Percentiles rank a stretch among this genome's conserved stretches.
phyloP scores from a whole-genome alignment of 768 basidiomycete genomes.

The Boletus coccyginus region DNA sequence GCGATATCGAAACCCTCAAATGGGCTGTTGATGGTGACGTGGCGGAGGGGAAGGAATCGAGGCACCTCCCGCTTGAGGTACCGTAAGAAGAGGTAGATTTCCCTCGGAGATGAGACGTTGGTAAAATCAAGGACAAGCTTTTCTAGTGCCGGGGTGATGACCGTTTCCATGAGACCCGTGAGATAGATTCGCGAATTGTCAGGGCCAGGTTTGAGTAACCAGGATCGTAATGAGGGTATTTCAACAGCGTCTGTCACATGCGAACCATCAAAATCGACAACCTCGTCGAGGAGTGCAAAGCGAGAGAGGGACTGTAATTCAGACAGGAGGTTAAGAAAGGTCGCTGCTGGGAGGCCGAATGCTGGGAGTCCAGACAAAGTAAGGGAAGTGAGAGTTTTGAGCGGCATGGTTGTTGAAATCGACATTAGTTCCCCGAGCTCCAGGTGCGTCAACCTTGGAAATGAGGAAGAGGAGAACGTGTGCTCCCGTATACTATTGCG shows the following conservation, averaged over 20 bases:
- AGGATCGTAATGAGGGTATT: slow-evolving; percentile 18
- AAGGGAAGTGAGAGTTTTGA: slow-evolving; percentile 21
- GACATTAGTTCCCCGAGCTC: slow-evolving; percentile 22
- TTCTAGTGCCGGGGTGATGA: slow-evolving; percentile 24
- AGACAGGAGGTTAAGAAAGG: slow-evolving; percentile 24
- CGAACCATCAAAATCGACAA: slow-evolving; percentile 25
- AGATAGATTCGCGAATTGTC: slow-evolving; percentile 30
- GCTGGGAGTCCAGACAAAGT: slow-evolving; percentile 23
- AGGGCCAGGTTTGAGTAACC: slow-evolving; percentile 24
- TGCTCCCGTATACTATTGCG: slow-evolving; percentile 4
- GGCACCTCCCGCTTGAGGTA: slow-evolving; percentile 27
- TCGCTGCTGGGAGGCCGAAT: slow-evolving; percentile 18
- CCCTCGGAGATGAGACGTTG: slow-evolving; percentile 23
- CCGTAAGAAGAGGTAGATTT: slow-evolving; percentile 28
- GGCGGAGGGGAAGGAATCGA: slow-evolving; percentile 24
- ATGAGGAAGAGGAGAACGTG: slow-evolving; percentile 17
- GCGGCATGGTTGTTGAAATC: slow-evolving; percentile 17
- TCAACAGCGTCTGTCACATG: slow-evolving; percentile 7
- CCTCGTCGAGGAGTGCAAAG: slow-evolving; percentile 26
- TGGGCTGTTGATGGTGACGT: slow-evolving; percentile 21
- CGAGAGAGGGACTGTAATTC: slow-evolving; percentile 20
- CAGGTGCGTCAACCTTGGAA: slow-evolving; percentile 21
- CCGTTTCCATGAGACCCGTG: slow-evolving; percentile 20
- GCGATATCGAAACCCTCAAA: slow-evolving; percentile 25
- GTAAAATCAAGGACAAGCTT: slow-evolving; percentile 27